A percentile compares a stretch with the other conserved stretches of the same genome.
Evolutionary conservation across 805 yeast genomes (phyloP).

Genomic region (Nakazawaea anatomiae): DNA sequence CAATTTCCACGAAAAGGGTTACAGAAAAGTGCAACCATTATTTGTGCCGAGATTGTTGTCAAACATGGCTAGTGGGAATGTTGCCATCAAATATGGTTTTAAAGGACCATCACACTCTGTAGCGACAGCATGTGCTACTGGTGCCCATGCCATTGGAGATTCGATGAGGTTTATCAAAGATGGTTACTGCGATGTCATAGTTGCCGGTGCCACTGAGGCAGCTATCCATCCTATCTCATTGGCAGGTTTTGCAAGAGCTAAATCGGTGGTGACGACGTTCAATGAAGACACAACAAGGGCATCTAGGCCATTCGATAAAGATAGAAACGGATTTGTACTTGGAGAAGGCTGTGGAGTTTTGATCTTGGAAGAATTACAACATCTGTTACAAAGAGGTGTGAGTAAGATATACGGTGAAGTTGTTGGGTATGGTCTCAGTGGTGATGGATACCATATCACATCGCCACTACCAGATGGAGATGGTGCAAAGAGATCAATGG

Average conservation of each 20-base stretch:
- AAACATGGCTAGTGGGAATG: slow-evolving; percentile 93
- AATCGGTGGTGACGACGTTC: slow-evolving; percentile 61
- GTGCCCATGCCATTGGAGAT: slow-evolving; percentile 90
- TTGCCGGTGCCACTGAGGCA: slow-evolving; percentile 94
- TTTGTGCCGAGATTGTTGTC: slow-evolving; percentile 78
- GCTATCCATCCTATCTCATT: slow-evolving; percentile 80
- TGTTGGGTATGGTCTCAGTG: slow-evolving; percentile 83
- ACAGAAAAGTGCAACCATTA: slow-evolving; percentile 73
- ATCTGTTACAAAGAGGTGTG: slow-evolving; percentile 58
- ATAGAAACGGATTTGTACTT: slow-evolving; percentile 81
- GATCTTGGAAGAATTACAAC: slow-evolving; percentile 69
- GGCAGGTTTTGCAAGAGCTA: slow-evolving; percentile 88
- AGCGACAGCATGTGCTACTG: slow-evolving; percentile 96
- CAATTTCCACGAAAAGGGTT: slow-evolving; percentile 42
- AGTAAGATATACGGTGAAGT: slow-evolving; percentile 74
- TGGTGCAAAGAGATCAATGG: slow-evolving; percentile 84
- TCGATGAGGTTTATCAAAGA: slow-evolving; percentile 74
- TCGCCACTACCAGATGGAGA: slow-evolving; percentile 80
- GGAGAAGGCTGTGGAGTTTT: slow-evolving; percentile 91
- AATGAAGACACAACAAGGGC: slow-evolving; percentile 60
- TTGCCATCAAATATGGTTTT: slow-evolving; percentile 71
- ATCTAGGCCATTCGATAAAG: slow-evolving; percentile 81
- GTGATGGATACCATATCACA: slow-evolving; percentile 91
- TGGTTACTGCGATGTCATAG: slow-evolving; percentile 79
- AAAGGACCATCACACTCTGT: slow-evolving; percentile 86